These are phyloP conservation scores for Phytophthora idaei DNA, from an alignment of 352 stramenopile genomes.

Conservation along the genomic window DNA sequence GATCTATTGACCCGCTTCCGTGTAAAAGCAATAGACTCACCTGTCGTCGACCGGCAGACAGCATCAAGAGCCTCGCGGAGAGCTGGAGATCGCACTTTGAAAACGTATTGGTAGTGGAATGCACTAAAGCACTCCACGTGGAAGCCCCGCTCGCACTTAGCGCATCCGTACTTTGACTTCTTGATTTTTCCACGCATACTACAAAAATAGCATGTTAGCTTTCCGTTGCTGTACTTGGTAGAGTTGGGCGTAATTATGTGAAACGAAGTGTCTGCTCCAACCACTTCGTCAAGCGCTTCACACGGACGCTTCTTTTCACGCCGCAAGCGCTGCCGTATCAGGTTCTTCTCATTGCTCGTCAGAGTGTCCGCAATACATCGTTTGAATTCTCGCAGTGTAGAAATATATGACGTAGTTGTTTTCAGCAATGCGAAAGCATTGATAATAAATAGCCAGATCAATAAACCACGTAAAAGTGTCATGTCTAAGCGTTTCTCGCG, in stretches of 20 bases:
- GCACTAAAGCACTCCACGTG: constrained; percentile 19
- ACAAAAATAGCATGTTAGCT: constrained; percentile 14
- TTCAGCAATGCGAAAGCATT: constrained; percentile 7
- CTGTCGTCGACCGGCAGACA: background rate
- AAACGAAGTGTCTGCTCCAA: background rate
- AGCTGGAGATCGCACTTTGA: background rate
- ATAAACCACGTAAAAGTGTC: constrained; percentile 6
- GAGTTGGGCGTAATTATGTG: constrained; percentile 19
- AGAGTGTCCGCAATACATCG: constrained; percentile 1
- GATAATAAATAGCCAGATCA: background rate
- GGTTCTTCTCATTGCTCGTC: background rate
- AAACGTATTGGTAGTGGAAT: constrained; percentile 3
- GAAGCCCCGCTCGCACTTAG: constrained; percentile 11
- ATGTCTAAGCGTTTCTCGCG: background rate
- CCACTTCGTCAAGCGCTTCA: background rate
- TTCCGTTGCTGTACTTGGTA: background rate
- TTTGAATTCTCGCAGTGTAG: constrained; percentile 16
- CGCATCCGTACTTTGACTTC: constrained; percentile 5
- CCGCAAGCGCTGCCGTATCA: background rate
- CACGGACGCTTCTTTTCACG: background rate
- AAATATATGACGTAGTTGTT: no score
- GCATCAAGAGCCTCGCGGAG: background rate
- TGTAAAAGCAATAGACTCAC: background rate
- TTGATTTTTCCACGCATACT: background rate
- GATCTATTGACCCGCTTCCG: background rate